Evolutionary conservation across 768 basidiomycete species (phyloP).

Genomic region (Pseudohyphozyma bogoriensis): DNA sequence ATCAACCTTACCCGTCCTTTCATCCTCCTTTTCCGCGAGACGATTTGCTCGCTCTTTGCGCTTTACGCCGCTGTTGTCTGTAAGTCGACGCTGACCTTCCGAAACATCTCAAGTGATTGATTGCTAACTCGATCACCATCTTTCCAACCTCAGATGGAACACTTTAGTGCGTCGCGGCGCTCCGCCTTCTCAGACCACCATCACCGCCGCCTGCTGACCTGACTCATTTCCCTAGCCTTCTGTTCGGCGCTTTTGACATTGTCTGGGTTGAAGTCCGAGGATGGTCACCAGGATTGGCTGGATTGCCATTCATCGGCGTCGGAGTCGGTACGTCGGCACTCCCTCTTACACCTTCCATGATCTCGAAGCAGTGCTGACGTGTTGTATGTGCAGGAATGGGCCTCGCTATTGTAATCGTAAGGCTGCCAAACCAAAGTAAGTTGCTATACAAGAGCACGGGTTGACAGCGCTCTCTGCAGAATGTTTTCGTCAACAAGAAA

Average conservation of each 20-base stretch:
- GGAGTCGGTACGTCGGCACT: slow-evolving; percentile 34
- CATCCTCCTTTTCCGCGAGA: slow-evolving; percentile 31
- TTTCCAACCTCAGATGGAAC: not conserved
- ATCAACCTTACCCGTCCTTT: slow-evolving; percentile 1
- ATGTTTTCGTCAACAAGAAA: slow-evolving; percentile 37
- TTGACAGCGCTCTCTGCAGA: no score
- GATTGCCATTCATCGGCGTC: slow-evolving; percentile 33
- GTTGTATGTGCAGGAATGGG: slow-evolving; percentile 5
- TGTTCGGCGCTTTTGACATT: slow-evolving; percentile 40
- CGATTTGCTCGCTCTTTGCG: slow-evolving; percentile 26
- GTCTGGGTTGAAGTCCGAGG: slow-evolving; percentile 40
- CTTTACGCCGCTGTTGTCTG: slow-evolving; percentile 20
- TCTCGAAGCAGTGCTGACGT: not conserved
- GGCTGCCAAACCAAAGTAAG: no score
- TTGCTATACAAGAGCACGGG: no score
- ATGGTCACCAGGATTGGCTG: slow-evolving; percentile 40
- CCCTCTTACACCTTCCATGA: not conserved
- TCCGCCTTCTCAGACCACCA: no score
- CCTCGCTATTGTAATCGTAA: slow-evolving; percentile 14
- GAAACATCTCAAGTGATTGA: no score
- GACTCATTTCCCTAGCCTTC: slow-evolving; percentile 30
- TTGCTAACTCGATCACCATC: no score
- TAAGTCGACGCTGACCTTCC: no score
- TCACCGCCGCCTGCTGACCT: no score
- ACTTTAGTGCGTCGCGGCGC: no score